Evolutionary conservation across 2,329 filamentous ascomycete species (phyloP), one percentile per base, ranked within the genome.

Genomic region (Emmonsia crescens): DNA sequence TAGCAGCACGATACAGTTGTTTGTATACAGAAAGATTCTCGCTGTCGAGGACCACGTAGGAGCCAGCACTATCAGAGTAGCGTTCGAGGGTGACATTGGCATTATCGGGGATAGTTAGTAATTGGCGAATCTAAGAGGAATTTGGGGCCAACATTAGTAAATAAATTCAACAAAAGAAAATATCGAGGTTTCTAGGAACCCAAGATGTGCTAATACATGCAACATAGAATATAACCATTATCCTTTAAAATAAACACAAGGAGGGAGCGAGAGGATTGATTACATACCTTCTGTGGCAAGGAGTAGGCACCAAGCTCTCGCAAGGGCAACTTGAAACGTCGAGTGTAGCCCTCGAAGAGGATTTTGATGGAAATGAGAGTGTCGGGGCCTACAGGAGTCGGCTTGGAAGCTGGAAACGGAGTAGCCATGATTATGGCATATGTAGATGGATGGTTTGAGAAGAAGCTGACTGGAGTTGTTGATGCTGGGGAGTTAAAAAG

Each of bases 1-100:
- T 99, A 66, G 94, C 94, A 67, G 94, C 94, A 70, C 94, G 88
- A 74, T 94, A 93, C 49, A 99, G 87, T 74, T 96, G 94, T 81
- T 96, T 97, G 82, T 96, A 99, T 70, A 96, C 89, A 54, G 89
- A 82, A 9, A 83, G 77, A 71, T 96, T 95, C 72, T 81, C 80
- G 64, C 85, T 80, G 74, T 96, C 88, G 63, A 99, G 86, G 52
- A 83, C 81, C 66, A 97, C 84, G 76, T 89, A 97, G 66, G 85
- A 80, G 54, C 82, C 88, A 66, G 91, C 89, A 66, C 91, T 96
- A 77, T 99, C 94, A 66, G 94, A 97, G 78, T 91, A 99, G 68
- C 94, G 90, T 79, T 97, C 92, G 70, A 97, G 87, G 69, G 86
- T 76, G 72, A 87, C 82, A 59, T 83, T 76, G 64, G 84, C 80